Base-by-base conservation (phyloP, 1,284 basidiomycete genomes). In the Tylopilus microsporus region DNA sequence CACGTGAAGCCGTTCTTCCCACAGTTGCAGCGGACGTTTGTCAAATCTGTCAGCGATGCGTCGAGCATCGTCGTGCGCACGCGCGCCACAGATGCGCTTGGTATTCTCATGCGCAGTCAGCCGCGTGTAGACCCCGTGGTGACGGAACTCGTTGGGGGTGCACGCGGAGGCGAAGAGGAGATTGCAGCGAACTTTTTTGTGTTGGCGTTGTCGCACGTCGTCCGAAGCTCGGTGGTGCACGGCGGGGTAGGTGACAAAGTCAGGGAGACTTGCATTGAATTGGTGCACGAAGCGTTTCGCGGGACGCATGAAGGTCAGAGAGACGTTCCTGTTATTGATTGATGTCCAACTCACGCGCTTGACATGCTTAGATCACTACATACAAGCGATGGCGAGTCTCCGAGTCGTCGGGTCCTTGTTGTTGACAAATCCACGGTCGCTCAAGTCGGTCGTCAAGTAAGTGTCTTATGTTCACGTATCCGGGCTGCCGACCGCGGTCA, bases 1-100 rank as follows among this genome's bases (percentile, higher is more conserved):
- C 92, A 97, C 64, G 93, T 98, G 63, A 94, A 94, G 71, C 95
- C 96, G 1, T 99, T 99, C 87, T 98, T 98, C 81, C 97, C 96
- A 3, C 96, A 99, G 71, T 77, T 99, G 42, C 96, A 98, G 71
- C 84, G 96, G 45, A 98, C 94, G 0, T 99, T 99, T 70, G 90
- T 98, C 74, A 99, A 99, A 76, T 92, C 93, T 43, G 83, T 91
- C 1, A 83, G 87, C 60, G 96, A 99, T 72, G 75, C 88, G 1
- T 82, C 88, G 2, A 92, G 91, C 64, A 77, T 82, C 3, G 86
- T 84, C 19, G 94, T 99, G 34, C 86, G 96, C 53, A 87, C 78
- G 60, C 86, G 85, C 55, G 95, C 94, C 0, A 92, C 87, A 0
- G 80, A 86, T 36, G 95, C 91, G 34, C 80, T 99, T 0, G 95